Base-by-base conservation (phyloP, 2,329 filamentous ascomycete genomes). In the Fusarium humuli region DNA sequence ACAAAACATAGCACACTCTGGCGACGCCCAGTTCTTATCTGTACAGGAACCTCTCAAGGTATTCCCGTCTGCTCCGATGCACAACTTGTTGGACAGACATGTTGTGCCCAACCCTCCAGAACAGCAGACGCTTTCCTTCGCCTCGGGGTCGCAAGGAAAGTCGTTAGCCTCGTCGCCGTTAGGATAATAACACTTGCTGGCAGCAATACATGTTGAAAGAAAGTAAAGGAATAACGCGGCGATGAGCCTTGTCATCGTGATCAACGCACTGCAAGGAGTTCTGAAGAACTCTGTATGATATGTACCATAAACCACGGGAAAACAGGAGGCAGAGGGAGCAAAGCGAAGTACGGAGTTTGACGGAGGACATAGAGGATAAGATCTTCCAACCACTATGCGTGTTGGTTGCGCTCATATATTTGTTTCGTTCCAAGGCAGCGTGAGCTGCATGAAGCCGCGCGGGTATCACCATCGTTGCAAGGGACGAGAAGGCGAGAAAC, bases 21-120 rank as follows among this genome's bases (percentile, higher is more conserved):
- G 50, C 1, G 71, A 72, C 34, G 45, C 50, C 70, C 69, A 76
- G 20, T 66, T 57, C 41, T 70, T 48, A 53, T 76, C 72, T 2
- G 74, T 75, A 54, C 74, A 76, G 1, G 74, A 73, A 3, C 72
- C 74, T 46, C 72, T 65, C 6, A 75, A 49, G 1, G 69, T 47
- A 27, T 75, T 73, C 7, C 73, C 73, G 5, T 76, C 50, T 1
- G 57, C 49, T 3, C 66, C 61, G 16, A 54, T 52, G 37, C 71
- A 76, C 7, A 76, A 27, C 57, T 71, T 71, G 54, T 73, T 75
- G 13, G 70, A 68, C 3, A 74, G 42, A 40, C 73, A 77, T 12
- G 59, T 52, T 9, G 59, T 70, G 0, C 73, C 73, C 2, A 69
- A 32, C 13, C 69, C 64, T 7, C 61, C 61, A n/a, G 63, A 66